Percentiles rank a stretch among this genome's conserved stretches.
Evolutionary conservation across 1,139 yeast species (phyloP).

Genomic region (Geotrichum macrosporum): DNA sequence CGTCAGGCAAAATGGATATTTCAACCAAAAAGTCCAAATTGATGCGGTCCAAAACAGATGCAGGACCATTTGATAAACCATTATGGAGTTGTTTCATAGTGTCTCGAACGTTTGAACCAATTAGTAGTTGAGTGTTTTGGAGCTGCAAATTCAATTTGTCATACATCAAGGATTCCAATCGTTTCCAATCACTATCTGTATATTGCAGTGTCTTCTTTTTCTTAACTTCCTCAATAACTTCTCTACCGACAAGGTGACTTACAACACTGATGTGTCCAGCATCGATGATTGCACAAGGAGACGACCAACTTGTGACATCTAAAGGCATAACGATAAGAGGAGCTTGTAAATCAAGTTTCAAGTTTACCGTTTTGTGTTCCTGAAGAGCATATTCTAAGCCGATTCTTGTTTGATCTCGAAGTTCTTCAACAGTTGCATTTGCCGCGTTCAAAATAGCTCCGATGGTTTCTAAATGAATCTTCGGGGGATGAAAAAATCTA

Average conservation of each 20-base stretch:
- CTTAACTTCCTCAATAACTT: constrained; percentile 66
- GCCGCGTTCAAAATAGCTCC: constrained; percentile 94
- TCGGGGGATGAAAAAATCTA: constrained; percentile 80
- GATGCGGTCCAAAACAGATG: constrained; percentile 69
- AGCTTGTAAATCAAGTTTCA: constrained; percentile 85
- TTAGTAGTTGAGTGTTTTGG: constrained; percentile 81
- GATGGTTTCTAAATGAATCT: constrained; percentile 77
- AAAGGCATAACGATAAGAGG: constrained; percentile 88
- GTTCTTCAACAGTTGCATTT: constrained; percentile 87
- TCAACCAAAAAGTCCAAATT: constrained; percentile 71
- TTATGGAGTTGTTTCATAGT: constrained; percentile 52
- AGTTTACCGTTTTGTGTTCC: constrained; percentile 85
- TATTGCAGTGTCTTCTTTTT: constrained; percentile 60
- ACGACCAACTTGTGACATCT: constrained; percentile 70
- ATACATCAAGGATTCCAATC: constrained; percentile 75
- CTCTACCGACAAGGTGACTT: constrained; percentile 75
- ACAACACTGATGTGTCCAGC: constrained; percentile 90
- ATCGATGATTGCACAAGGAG: constrained; percentile 89
- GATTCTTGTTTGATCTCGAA: constrained; percentile 82
- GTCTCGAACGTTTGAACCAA: constrained; percentile 76
- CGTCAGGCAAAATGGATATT: constrained; percentile 78
- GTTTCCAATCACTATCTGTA: constrained; percentile 66
- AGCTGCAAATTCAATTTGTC: constrained; percentile 75
- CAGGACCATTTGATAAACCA: constrained; percentile 35
- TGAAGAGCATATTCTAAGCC: constrained; percentile 92